These are phyloP conservation scores for Cystobasidiaceae sp. DNA, from an alignment of 1,284 basidiomycete species.

Conservation along the genomic window DNA sequence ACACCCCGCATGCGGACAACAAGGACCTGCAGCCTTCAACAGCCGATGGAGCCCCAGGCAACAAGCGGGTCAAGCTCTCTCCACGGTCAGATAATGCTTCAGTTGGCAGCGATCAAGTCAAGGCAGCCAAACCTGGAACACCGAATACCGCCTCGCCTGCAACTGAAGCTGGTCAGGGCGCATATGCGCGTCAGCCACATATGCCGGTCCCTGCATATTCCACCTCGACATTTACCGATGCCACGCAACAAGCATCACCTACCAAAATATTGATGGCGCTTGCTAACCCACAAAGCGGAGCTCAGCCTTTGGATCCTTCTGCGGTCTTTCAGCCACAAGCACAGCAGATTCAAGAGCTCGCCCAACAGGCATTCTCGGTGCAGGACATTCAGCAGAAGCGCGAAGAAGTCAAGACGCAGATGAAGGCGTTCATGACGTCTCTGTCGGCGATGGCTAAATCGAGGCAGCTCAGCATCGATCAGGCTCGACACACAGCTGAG, in stretches of 20 bases:
- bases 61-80: constrained; percentile 24
- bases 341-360: constrained; percentile 11
- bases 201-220: too few species aligned
- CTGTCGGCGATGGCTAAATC: constrained; percentile 9
- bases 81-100: not conserved
- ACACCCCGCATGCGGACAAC: not conserved
- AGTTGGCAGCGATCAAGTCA: not conserved
- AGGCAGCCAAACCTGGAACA: too few species aligned
- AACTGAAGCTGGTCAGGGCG: too few species aligned
- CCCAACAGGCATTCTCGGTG: constrained; percentile 6
- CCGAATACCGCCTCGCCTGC: too few species aligned
- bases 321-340: not conserved
- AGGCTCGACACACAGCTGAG: constrained; percentile 20
- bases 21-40: not conserved
- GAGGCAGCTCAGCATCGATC: constrained; percentile 9
- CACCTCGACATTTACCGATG: too few species aligned
- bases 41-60: not conserved
- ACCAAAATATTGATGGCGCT: not conserved
- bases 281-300: not conserved
- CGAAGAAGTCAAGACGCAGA: constrained; percentile 26
- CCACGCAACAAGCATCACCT: not conserved
- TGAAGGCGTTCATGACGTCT: constrained; percentile 24
- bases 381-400: constrained; percentile 18
- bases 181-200: too few species aligned
- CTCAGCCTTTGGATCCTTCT: not conserved